Conservation (phyloP, 192 early-diverging fungal species). For the Backusella macrospora region DNA sequence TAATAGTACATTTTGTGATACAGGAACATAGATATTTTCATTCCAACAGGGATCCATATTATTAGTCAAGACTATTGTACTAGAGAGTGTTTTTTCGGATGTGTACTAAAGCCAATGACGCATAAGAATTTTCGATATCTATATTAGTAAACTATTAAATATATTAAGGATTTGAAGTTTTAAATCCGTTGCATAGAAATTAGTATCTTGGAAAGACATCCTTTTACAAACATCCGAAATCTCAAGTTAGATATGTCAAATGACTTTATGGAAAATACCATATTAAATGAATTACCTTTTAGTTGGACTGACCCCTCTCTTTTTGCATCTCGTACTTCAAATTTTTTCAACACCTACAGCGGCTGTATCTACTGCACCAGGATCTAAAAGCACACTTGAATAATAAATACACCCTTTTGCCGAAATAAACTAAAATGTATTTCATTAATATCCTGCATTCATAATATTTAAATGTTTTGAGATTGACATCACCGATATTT, state of each 20-base stretch:
- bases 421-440: neutral
- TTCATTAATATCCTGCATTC: conserved; percentile 8
- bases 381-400: no score
- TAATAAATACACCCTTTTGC: no score
- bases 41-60: conserved; percentile 38
- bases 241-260: no score
- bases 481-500: conserved; percentile 40
- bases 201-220: neutral
- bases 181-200: neutral
- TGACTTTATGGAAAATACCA: no score
- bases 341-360: conserved; percentile 40
- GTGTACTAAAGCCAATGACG: conserved; percentile 24
- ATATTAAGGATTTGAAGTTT: neutral
- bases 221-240: neutral
- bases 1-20: conserved; percentile 20
- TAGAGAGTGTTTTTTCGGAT: conserved; percentile 19
- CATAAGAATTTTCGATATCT: conserved; percentile 38
- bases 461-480: conserved; percentile 38
- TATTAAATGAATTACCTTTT: conserved; percentile 10
- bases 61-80: conserved; percentile 34
- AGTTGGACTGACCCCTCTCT: neutral
- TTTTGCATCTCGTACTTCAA: conserved; percentile 25
- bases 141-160: neutral
- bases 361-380: conserved; percentile 19
- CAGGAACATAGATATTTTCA: conserved; percentile 29